Base-by-base conservation (phyloP, 352 stramenopile genomes). In the Pythium inflatum region DNA sequence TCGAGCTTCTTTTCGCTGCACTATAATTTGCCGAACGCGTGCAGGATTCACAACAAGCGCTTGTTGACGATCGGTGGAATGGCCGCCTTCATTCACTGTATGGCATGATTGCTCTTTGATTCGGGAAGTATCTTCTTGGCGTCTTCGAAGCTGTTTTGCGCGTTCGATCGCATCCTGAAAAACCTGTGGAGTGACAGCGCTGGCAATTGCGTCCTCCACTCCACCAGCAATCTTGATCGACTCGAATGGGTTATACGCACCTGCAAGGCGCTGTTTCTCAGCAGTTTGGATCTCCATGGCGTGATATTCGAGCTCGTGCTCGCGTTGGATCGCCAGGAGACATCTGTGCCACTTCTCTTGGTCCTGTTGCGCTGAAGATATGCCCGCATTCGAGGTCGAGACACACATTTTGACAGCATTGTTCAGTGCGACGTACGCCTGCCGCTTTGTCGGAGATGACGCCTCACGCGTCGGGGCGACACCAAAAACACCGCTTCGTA, bases 211-310 rank as follows among this genome's bases (percentile, higher is more conserved):
- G 33, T 87, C 73, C 24, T 89, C 83, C 1, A 91, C 77, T 0
- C 83, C 83, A 36, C 83, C 83, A 5, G 62, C 64, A 28, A 63
- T 53, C 68, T 88, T 89, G 53, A 91, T 89, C 1, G 68, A 63
- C 16, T 78, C 71, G 24, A 91, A 91, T 8, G 83, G 83, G 34
- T 89, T 81, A 56, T 89, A 89, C 5, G 73, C 75, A 18, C 7
- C 30, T 20, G 66, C 49, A 62, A 55, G 49, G 60, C 38, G 36
- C 65, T 65, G 25, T 53, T 51, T 30, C 66, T 74, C 57, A 71
- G 73, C 24, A 1, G 14, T 41, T 2, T 18, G n/a, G 1, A 30
- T 25, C 6, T 49, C 30, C 0, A 31, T 24, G 69, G 53, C 3
- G 56, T 68, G n/a, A 16, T 40, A 3, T 49, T 91, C 81, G 0